Percentiles rank a stretch among this genome's conserved stretches.
phyloP scores from a whole-genome alignment of 2,329 filamentous ascomycete species.

The Colletotrichum sp. region DNA sequence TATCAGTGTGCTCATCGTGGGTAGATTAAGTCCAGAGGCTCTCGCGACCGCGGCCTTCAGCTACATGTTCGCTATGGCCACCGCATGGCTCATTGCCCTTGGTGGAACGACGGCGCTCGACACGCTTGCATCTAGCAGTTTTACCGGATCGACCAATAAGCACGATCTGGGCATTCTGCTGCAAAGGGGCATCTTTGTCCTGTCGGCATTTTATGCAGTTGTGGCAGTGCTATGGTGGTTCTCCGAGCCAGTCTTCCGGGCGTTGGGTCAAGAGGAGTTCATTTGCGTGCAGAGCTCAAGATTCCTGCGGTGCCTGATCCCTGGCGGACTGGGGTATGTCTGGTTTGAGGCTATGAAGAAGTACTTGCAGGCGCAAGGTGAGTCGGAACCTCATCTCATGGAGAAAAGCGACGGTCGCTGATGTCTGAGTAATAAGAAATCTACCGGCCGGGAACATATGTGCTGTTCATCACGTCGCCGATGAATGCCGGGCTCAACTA shows the following conservation, averaged over 20 bases:
- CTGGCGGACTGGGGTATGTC: constrained; percentile 84
- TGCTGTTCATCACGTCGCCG: constrained; percentile 81
- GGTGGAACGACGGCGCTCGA: constrained; percentile 88
- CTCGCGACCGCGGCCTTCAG: constrained; percentile 84
- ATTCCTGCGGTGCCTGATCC: constrained; percentile 77
- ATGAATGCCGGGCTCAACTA: constrained; percentile 83
- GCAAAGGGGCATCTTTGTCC: constrained; percentile 76
- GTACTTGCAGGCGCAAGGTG: constrained; percentile 86
- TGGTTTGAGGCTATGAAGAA: constrained; percentile 90
- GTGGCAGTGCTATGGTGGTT: constrained; percentile 77
- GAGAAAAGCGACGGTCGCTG: constrained; percentile 1
- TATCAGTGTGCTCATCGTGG: constrained; percentile 79
- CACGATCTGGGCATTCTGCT: constrained; percentile 80
- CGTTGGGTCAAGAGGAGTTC: constrained; percentile 78
- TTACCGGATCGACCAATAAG: constrained; percentile 80
- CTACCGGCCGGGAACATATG: constrained; percentile 84
- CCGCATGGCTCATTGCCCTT: constrained; percentile 84
- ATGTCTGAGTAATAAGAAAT: constrained; percentile 43
- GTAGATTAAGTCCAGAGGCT: constrained; percentile 78
- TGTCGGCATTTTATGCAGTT: constrained; percentile 74
- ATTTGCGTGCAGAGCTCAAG: constrained; percentile 75
- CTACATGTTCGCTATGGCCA: constrained; percentile 94
- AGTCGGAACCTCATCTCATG: constrained; percentile 33
- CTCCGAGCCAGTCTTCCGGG: constrained; percentile 75
- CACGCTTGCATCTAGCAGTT: constrained; percentile 81